These are phyloP conservation scores for Alopecurus myosuroides DNA, from an alignment of 176 grass and related monocot genomes.

Conservation along the genomic window DNA sequence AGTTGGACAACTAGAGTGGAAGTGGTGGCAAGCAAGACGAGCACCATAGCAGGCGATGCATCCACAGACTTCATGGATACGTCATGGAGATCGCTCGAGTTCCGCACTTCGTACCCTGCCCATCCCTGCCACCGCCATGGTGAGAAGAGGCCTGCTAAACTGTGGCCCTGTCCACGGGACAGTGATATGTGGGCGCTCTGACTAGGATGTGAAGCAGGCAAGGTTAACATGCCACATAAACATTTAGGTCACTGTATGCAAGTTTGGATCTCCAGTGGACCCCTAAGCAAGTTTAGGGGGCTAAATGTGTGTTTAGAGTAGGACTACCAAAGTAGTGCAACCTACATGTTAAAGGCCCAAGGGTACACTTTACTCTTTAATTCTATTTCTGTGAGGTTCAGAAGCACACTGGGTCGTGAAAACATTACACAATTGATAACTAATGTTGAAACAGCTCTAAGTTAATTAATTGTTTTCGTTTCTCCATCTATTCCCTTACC, in stretches of 20 bases:
- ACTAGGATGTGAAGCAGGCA: no score
- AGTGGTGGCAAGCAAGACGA: background rate
- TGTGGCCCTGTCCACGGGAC: no score
- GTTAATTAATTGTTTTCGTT: background rate
- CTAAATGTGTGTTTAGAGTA: background rate
- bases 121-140: background rate
- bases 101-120: background rate
- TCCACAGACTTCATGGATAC: background rate
- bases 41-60: background rate
- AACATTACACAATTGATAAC: background rate
- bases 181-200: no score
- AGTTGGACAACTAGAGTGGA: background rate
- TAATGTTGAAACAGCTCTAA: conserved; percentile 3
- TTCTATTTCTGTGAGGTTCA: background rate
- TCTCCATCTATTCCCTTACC: background rate
- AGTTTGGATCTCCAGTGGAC: background rate
- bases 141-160: background rate
- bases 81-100: background rate
- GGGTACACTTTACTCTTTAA: background rate
- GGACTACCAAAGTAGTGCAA: background rate
- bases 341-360: background rate
- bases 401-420: background rate
- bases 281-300: background rate
- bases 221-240: background rate
- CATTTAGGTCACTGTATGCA: background rate